phyloP scores from a whole-genome alignment of 2,329 filamentous ascomycete genomes.

The Plenodomus tracheiphilus region DNA sequence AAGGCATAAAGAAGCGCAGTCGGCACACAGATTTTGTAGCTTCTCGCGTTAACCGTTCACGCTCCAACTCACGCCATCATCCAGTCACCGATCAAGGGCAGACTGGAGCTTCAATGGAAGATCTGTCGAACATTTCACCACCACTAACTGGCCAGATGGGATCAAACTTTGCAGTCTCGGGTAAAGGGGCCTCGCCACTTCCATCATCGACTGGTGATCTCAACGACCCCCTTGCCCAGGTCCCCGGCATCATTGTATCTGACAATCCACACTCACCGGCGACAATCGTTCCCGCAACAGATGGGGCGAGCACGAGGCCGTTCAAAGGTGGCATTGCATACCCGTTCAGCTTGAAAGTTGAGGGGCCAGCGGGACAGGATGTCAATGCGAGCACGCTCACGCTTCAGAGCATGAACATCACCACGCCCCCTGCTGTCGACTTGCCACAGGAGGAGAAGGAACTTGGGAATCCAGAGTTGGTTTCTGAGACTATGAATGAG shows the following conservation, averaged over 20 bases:
- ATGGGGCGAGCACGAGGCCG: slow-evolving; percentile 63
- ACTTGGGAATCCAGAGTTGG: slow-evolving; percentile 4
- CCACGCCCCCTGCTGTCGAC: slow-evolving; percentile 22
- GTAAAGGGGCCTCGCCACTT: slow-evolving; percentile 16
- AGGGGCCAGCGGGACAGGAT: slow-evolving; percentile 41
- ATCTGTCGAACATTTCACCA: slow-evolving; percentile 25
- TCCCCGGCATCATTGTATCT: slow-evolving; percentile 25
- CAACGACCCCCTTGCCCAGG: background rate
- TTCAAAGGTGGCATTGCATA: slow-evolving; percentile 71
- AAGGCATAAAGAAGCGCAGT: slow-evolving; percentile 5
- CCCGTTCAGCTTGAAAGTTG: slow-evolving; percentile 69
- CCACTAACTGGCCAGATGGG: slow-evolving; percentile 29
- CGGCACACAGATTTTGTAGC: slow-evolving; percentile 8
- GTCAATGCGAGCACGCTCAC: slow-evolving; percentile 73
- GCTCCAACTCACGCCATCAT: slow-evolving; percentile 35
- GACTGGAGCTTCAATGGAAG: slow-evolving; percentile 20
- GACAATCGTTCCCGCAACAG: slow-evolving; percentile 52
- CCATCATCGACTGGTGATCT: slow-evolving; percentile 17
- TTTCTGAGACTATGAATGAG: slow-evolving; percentile 4
- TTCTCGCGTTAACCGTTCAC: slow-evolving; percentile 13
- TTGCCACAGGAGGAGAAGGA: slow-evolving; percentile 18
- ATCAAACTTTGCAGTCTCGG: slow-evolving; percentile 32
- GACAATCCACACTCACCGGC: slow-evolving; percentile 29
- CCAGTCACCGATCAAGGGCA: slow-evolving; percentile 41
- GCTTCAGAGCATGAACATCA: slow-evolving; percentile 48